Percentiles rank a stretch among this genome's conserved stretches.
phyloP scores from a whole-genome alignment of 371 early-diverging fungal genomes.

The Mortierella sp. region DNA sequence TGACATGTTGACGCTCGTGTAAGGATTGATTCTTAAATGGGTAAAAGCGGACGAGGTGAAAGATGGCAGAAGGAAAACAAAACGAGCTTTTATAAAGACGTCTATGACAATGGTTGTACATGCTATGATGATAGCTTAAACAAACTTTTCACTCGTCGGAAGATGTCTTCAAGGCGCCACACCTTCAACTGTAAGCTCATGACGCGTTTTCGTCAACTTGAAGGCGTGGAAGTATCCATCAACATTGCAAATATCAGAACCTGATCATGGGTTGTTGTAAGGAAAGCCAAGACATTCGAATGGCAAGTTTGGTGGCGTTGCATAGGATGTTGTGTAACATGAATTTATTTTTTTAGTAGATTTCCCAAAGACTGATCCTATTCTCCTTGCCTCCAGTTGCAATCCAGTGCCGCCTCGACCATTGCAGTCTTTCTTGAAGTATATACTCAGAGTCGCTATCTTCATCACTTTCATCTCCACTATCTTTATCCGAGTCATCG shows the following conservation, averaged over 20 bases:
- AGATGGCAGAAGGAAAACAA: too few species aligned
- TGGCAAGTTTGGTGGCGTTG: background rate
- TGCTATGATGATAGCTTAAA: background rate
- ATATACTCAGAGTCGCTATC: constrained; percentile 29
- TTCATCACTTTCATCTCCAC: constrained; percentile 15
- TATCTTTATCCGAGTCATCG: background rate
- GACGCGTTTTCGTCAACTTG: too few species aligned
- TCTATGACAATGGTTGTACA: background rate
- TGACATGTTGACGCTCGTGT: background rate
- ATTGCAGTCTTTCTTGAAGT: constrained; percentile 15
- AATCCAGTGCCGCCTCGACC: constrained; percentile 43
- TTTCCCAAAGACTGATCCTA: constrained; percentile 50
- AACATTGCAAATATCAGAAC: background rate
- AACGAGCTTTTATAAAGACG: background rate
- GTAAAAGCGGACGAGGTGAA: too few species aligned
- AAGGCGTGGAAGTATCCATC: too few species aligned
- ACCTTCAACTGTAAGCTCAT: background rate
- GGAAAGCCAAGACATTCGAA: background rate
- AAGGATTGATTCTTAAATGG: too few species aligned
- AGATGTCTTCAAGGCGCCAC: background rate
- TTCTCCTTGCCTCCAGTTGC: constrained; percentile 50
- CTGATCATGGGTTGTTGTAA: background rate
- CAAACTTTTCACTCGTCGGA: too few species aligned
- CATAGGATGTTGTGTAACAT: background rate
- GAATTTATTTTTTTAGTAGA: constrained; percentile 24